Conservation (phyloP, 2,329 filamentous ascomycete species). For the Trichoderma sp. region DNA sequence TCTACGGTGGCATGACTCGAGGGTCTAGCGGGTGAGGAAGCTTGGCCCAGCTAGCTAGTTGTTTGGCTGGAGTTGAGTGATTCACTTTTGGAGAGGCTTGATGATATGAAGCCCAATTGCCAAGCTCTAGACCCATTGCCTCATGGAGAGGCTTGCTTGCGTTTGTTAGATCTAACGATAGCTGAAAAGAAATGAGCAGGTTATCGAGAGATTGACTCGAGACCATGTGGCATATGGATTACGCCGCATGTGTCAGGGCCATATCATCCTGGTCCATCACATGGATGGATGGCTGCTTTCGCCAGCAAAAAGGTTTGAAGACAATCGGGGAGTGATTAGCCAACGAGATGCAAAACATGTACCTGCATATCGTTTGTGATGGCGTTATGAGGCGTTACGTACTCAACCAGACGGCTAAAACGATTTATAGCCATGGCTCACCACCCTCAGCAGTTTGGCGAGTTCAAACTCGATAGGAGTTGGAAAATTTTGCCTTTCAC, state of each 20-base stretch:
- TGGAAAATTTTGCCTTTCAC: neutral
- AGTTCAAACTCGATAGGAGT: neutral
- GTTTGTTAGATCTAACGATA: neutral
- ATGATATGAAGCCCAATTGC: neutral
- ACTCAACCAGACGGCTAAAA: neutral
- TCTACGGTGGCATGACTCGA: slow-evolving; percentile 2
- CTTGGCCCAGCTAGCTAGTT: neutral
- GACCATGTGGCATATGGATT: neutral
- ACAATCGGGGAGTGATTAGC: neutral
- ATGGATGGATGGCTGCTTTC: neutral
- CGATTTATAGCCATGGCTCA: neutral
- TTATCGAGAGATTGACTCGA: neutral
- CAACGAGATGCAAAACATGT: neutral
- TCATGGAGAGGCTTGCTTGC: slow-evolving; percentile 13
- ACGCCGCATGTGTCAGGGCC: neutral
- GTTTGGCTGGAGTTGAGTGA: neutral
- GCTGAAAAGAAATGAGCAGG: neutral
- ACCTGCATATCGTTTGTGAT: neutral
- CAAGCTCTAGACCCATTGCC: slow-evolving; percentile 3
- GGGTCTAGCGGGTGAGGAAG: neutral
- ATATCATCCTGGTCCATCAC: neutral
- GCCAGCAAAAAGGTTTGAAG: neutral
- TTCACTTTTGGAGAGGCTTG: neutral
- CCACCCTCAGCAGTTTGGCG: neutral
- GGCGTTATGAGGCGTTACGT: neutral